Conservation (phyloP, 345 rosid genomes). For the Isatis tinctoria region DNA sequence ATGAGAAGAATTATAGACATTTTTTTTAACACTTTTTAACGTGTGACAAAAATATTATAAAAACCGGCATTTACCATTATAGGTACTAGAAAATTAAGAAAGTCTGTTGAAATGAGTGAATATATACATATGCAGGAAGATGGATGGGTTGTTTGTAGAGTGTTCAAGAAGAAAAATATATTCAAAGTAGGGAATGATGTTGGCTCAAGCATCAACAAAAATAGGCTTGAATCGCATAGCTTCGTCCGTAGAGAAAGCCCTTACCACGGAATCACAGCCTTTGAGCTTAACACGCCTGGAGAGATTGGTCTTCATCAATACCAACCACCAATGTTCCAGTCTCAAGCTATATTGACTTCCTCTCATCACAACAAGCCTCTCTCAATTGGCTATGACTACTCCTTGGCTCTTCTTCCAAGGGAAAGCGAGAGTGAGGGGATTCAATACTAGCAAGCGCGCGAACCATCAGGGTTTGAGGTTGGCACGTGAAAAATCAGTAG, state of each 20-base stretch:
- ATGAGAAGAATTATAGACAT: not conserved
- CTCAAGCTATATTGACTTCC: not conserved
- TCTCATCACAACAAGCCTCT: constrained; percentile 28
- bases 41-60: not conserved
- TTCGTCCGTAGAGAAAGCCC: constrained; percentile 53
- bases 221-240: constrained; percentile 33
- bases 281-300: constrained; percentile 50
- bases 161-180: constrained; percentile 82
- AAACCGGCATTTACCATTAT: not conserved
- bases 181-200: constrained; percentile 62
- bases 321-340: constrained; percentile 32
- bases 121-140: constrained; percentile 59
- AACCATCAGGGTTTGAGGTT: constrained; percentile 47
- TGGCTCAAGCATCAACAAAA: constrained; percentile 47
- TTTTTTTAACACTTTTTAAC: not conserved
- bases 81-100: not conserved
- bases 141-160: constrained; percentile 95
- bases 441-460: constrained; percentile 49
- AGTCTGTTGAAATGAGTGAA: not conserved
- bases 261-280: constrained; percentile 35
- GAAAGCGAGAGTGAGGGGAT: constrained; percentile 60
- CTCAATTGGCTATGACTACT: constrained; percentile 33
- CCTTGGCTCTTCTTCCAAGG: constrained; percentile 31
- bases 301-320: constrained; percentile 62
- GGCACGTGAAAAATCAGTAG: constrained; percentile 54